A percentile compares a stretch with the other conserved stretches of the same genome.
Conservation (phyloP, 257 asterid species). For the Plectranthus barbatus region DNA sequence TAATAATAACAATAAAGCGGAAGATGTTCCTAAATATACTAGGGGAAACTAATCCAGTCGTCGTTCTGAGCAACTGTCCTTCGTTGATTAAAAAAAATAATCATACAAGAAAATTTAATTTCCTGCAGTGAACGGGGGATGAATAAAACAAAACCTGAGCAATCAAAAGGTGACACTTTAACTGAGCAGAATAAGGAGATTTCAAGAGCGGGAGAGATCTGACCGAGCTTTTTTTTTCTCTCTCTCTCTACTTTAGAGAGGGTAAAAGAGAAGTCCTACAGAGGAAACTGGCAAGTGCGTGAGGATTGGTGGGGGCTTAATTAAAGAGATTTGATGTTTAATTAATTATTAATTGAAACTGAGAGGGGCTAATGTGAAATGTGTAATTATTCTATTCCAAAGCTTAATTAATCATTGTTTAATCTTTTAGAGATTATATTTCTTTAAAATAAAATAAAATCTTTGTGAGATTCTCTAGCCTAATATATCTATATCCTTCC, state of each 20-base stretch:
- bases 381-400: neutral
- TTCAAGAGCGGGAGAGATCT: conserved; percentile 18
- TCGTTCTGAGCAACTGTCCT: neutral
- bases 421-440: too few relatives aligned
- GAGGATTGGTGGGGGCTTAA: conserved; percentile 5
- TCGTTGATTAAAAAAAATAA: conserved; percentile 9
- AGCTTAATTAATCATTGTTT: neutral
- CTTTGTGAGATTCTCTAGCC: too few relatives aligned
- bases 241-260: conserved; percentile 8
- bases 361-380: neutral
- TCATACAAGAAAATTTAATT: neutral
- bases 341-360: conserved; percentile 3
- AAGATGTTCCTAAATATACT: conserved; percentile 5
- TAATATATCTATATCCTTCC: too few relatives aligned
- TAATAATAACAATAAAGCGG: neutral
- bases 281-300: conserved; percentile 11
- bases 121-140: neutral
- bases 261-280: conserved; percentile 15
- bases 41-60: neutral
- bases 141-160: neutral
- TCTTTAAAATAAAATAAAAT: too few relatives aligned
- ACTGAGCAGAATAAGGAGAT: conserved; percentile 7
- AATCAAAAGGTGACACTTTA: conserved; percentile 5
- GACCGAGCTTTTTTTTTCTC: conserved; percentile 15
- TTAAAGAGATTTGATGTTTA: neutral